Evolutionary conservation across 129 eudicot genomes (phyloP).

Genomic region (Arctium minus): DNA sequence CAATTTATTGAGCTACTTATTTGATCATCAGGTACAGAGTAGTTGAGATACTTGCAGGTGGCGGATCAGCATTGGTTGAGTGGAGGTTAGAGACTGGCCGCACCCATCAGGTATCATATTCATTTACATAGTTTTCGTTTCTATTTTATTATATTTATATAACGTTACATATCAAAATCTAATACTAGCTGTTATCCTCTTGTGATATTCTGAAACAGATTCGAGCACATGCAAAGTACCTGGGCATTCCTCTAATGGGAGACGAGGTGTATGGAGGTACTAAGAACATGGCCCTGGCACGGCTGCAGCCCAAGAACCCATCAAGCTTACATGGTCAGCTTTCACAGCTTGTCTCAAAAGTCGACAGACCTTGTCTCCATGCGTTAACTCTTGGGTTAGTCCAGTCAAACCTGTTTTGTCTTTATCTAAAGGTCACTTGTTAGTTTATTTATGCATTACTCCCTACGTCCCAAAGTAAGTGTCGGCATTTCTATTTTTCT

Average conservation of each 20-base stretch:
- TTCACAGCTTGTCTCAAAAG: slow-evolving; percentile 43
- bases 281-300: slow-evolving; percentile 65
- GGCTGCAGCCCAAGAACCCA: slow-evolving; percentile 58
- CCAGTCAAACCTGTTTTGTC: not conserved
- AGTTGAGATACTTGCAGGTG: slow-evolving; percentile 84
- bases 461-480: not conserved
- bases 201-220: slow-evolving; percentile 42
- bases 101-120: slow-evolving; percentile 75
- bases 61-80: slow-evolving; percentile 91
- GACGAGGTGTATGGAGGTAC: slow-evolving; percentile 97
- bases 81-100: slow-evolving; percentile 97
- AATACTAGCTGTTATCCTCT: not conserved
- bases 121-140: not conserved
- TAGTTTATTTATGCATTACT: not conserved
- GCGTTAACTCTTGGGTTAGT: slow-evolving; percentile 86
- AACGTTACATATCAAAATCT: not conserved
- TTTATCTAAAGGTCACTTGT: not conserved
- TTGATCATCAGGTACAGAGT: slow-evolving; percentile 64
- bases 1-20: slow-evolving; percentile 1
- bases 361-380: slow-evolving; percentile 89
- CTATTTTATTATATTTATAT: not conserved
- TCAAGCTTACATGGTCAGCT: slow-evolving; percentile 48
- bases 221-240: slow-evolving; percentile 90
- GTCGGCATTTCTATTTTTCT: not conserved
- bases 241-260: slow-evolving; percentile 82